Evolutionary conservation across 2,329 filamentous ascomycete genomes (phyloP).

Genomic region (Ceratocystis eucalypticola): DNA sequence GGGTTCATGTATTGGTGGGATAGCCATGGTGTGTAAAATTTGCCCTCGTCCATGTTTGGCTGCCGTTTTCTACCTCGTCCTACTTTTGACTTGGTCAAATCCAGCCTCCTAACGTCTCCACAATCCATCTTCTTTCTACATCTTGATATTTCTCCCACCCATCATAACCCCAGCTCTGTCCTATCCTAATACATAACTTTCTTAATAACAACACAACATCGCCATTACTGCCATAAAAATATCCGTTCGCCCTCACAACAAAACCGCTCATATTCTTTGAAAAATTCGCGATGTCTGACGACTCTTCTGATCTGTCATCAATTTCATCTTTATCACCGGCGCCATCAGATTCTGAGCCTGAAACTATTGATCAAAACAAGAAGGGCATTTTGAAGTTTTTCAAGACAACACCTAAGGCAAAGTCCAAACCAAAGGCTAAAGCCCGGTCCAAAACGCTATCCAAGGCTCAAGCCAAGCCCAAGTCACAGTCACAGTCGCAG

Average conservation of each 20-base stretch:
- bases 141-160: background rate
- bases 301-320: conserved; percentile 51
- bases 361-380: conserved; percentile 41
- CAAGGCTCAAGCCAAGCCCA: conserved; percentile 28
- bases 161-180: background rate
- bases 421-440: conserved; percentile 24
- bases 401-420: conserved; percentile 26
- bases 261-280: background rate
- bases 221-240: background rate
- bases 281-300: conserved; percentile 30
- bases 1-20: conserved; percentile 10
- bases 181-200: background rate
- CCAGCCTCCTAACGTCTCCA: conserved; percentile 17
- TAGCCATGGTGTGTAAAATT: conserved; percentile 16
- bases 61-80: conserved; percentile 15
- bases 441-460: conserved; percentile 23
- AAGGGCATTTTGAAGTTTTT: conserved; percentile 54
- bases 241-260: background rate
- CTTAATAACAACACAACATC: conserved; percentile 5
- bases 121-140: conserved; percentile 14
- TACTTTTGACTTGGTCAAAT: conserved; percentile 16
- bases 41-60: conserved; percentile 11
- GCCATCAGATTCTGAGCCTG: conserved; percentile 36
- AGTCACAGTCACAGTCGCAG: conserved; percentile 27
- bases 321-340: conserved; percentile 36